phyloP scores from a whole-genome alignment of 371 early-diverging fungal species.

The Mucor plumbeus region DNA sequence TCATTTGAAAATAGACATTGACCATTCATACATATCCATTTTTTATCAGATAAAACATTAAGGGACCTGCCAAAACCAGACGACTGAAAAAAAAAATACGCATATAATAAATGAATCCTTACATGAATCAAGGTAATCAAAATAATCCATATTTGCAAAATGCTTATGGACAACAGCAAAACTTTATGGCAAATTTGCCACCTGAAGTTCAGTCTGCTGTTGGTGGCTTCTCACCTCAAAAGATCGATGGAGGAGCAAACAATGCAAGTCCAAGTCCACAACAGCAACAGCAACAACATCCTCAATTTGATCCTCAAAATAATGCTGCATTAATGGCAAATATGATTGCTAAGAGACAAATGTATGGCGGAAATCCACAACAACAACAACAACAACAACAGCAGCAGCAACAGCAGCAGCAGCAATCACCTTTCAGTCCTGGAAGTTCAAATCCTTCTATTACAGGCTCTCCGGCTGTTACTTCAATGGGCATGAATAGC shows the following conservation, averaged over 20 bases:
- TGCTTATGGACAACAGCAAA: conserved; percentile 29
- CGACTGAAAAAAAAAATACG: neutral
- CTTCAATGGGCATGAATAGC: conserved; percentile 12
- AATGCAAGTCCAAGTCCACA: conserved; percentile 20
- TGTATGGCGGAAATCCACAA: conserved; percentile 22
- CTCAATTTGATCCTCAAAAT: conserved; percentile 21
- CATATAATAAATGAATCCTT: conserved; percentile 37
- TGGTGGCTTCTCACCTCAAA: conserved; percentile 16
- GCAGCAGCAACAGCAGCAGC: conserved; percentile 14
- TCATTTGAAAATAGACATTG: neutral
- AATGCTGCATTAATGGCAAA: conserved; percentile 23
- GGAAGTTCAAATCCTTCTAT: conserved; percentile 14
- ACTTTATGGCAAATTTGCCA: conserved; percentile 40
- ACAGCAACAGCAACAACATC: conserved; percentile 15
- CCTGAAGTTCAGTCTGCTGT: conserved; percentile 33
- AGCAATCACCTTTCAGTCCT: conserved; percentile 11
- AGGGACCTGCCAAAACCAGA: neutral
- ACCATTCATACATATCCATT: neutral
- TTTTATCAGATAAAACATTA: neutral
- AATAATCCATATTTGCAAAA: conserved; percentile 38
- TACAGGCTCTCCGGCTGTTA: conserved; percentile 20
- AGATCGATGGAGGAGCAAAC: conserved; percentile 10
- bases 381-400: conserved; percentile 15
- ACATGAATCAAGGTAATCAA: conserved; percentile 33
- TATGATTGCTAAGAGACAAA: conserved; percentile 32